Evolutionary conservation across 179 eudicot species (phyloP), one percentile per base, ranked within the genome.

Genomic region (Drosera spatulata): DNA sequence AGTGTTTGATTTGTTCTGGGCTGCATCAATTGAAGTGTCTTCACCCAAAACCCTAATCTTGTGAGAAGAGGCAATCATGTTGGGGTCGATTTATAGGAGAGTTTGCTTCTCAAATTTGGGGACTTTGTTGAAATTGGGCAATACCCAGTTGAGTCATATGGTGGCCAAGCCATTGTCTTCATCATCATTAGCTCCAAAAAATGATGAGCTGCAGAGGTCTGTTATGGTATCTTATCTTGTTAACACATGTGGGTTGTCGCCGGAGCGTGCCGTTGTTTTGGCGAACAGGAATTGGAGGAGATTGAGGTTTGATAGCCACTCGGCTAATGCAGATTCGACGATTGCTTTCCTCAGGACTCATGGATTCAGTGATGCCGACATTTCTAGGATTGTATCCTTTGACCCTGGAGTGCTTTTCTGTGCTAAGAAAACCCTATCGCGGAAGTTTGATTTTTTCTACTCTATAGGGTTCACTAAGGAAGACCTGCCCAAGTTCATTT

Each of bases 401-500:
- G n/a, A 49, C 4, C 79, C 77, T 0, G 0, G 0, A 0, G 48
- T 78, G 41, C 82, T 78, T 12, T 8, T 12, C 0, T 5, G 8
- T 55, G 5, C n/a, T 37, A 44, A 64, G 45, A 74, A 71, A 11
- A 71, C 50, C 65, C 63, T 78, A 37, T 50, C 56, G 69, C 82
- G 76, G n/a, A 74, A 71, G 40, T 58, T 78, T 6, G 43, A 71
- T 38, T 74, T 71, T 33, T 63, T 74, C 50, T 47, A 39, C 7
- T 71, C 72, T 11, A 56, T 74, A 5, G 77, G 33, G 33, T 22
- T 22, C 33, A 22, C 33, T 1, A 39, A 15, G 6, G 2, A n/a
- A 50, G 69, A 55, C 43, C 22, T 78, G 33, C 63, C 69, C 3
- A 2, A 6, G 11, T 22, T 37, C 39, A 22, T 22, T 22, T 22